Base-by-base conservation (phyloP, 2,329 filamentous ascomycete species). In the Alternaria arbusti region DNA sequence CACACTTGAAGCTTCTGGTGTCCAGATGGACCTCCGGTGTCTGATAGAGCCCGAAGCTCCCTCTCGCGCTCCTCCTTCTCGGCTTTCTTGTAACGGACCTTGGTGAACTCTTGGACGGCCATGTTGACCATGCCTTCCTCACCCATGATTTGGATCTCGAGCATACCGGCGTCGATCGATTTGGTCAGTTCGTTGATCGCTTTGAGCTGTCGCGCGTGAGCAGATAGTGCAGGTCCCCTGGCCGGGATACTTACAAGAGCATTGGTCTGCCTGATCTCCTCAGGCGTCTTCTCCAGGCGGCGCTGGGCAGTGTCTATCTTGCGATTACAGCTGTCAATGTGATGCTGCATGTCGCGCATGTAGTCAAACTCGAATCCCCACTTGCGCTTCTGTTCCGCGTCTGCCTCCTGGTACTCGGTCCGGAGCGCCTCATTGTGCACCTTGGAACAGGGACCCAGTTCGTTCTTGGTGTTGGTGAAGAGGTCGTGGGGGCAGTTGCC, bases 381-480 rank as follows among this genome's bases (percentile, higher is more conserved):
- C 71, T 90, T 89, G 64, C 90, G 88, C 78, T 90, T 91, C 73
- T 95, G 91, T 28, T 88, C 82, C 2, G 90, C 84, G 5, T 91
- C 84, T 0, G 96, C 88, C 1, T 84, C 86, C 71, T 96, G 91
- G 80, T 96, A 99, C 79, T 99, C 94, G 51, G 90, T 85, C 82
- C 97, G 97, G 69, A 98, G 86, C 12, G 89, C 89, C 79, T 97
- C 94, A 52, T 89, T 92, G 83, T 99, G 96, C 25, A 95, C 87
- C 79, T 95, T 96, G 54, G 92, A 88, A 77, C 96, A 99, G 0
- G 89, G 88, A 3, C 96, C 96, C 32, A 98, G 88, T 79, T 99
- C 96, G 86, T 98, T 94, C 84, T 97, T 98, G 49, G 96, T 99
- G 83, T 99, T 99, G 70, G 95, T 99, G 87, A 99, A 99, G 77